phyloP scores from a whole-genome alignment of 148 eudicot genomes.

The Tetragonia tetragonoides region DNA sequence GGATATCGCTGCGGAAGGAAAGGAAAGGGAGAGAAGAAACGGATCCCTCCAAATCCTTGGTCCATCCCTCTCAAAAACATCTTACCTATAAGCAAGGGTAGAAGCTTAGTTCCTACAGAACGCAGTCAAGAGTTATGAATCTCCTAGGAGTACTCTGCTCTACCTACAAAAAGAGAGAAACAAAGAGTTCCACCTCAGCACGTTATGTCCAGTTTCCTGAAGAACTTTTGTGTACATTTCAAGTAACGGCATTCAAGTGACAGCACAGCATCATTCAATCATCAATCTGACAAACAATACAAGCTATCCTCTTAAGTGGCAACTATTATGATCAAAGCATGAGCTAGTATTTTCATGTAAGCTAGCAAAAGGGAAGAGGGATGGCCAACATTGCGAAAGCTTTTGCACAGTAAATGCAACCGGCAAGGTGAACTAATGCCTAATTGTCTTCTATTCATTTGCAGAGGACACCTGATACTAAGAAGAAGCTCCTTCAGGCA shows the following conservation, averaged over 20 bases:
- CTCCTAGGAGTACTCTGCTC: not conserved
- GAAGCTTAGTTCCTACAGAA: not conserved
- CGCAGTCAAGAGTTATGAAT: not conserved
- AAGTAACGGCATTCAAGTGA: not conserved
- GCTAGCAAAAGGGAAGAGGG: slow-evolving; percentile 8
- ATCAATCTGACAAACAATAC: not conserved
- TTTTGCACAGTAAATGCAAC: not conserved
- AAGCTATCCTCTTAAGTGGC: not conserved
- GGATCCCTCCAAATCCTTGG: not conserved
- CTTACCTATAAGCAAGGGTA: not conserved
- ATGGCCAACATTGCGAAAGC: not conserved
- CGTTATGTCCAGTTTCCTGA: not conserved
- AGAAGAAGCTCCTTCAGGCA: slow-evolving; percentile 16
- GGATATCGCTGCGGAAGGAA: not conserved
- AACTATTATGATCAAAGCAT: not conserved
- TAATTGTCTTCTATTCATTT: slow-evolving; percentile 23
- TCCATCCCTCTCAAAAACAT: not conserved
- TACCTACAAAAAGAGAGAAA: not conserved
- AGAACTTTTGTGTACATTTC: not conserved
- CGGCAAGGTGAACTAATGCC: slow-evolving; percentile 1
- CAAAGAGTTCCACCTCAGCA: not conserved
- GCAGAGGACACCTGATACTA: slow-evolving; percentile 16
- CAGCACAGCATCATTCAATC: slow-evolving; percentile 3
- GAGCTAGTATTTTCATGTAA: not conserved
- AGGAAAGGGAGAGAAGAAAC: not conserved